Base-by-base conservation (phyloP, 805 yeast species). In the Sugiyamaella chiloensis region DNA sequence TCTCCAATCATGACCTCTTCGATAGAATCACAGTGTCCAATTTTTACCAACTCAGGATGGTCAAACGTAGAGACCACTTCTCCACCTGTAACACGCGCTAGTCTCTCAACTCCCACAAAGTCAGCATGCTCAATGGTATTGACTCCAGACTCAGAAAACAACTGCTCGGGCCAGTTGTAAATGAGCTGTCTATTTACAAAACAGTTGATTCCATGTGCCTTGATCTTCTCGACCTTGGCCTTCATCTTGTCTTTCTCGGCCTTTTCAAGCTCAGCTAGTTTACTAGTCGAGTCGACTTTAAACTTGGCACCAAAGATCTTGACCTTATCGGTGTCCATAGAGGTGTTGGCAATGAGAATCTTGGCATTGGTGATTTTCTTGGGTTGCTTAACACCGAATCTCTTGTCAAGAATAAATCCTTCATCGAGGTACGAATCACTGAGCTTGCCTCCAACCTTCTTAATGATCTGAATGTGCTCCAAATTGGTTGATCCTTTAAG, bases 91-190 rank as follows among this genome's bases (percentile, higher is more conserved):
- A 89, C 99, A 34, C 91, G 74, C 2, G 99, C 96, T 57, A 93
- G 78, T 65, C 98, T 82, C 73, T 93, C 99, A 47, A 93, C 87
- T 61, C 98, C 99, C 62, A 87, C 98, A 60, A 93, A 93, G 68
- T 93, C 99, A 12, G 99, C 98, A 64, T 93, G 99, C 68, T 93
- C 99, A 54, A 93, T 88, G 19, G 96, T 82, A 67, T 87, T 90
- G 60, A 93, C 86, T 46, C 82, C 80, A 36, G 88, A 69, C 58
- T 91, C 99, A 4, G 95, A 78, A 62, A 93, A 87, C 57, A 93
- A 75, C 69, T 87, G 96, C 70, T 93, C 99, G 21, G 99, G 99
- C 78, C 91, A 93, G 72, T 93, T 97, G 70, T 93, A 93, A 62
- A 93, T 93, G 62, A 93, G 78, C 71, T 93, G 99, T 64, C 99